These are phyloP conservation scores for Trebouxia sp. DNA, from an alignment of 139 green algal genomes.

Conservation along the genomic window DNA sequence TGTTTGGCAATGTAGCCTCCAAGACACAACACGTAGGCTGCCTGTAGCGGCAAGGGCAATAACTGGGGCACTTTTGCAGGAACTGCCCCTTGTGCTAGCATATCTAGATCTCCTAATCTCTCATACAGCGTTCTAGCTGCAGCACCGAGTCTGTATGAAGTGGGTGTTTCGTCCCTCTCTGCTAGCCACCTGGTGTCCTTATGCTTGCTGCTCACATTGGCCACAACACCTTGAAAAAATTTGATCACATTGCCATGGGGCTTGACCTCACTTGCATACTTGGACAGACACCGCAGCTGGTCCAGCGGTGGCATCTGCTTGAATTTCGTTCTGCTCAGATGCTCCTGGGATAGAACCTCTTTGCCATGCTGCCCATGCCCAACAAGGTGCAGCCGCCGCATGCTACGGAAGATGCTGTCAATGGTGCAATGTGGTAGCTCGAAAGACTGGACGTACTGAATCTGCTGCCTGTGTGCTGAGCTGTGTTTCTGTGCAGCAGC, in stretches of 20 bases:
- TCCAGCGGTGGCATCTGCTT: background rate
- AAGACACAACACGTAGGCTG: background rate
- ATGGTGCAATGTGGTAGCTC: background rate
- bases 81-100: background rate
- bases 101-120: background rate
- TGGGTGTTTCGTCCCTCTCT: background rate
- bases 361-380: background rate
- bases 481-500: background rate
- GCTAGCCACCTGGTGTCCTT: background rate
- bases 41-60: background rate
- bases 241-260: conserved; percentile 4
- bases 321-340: background rate
- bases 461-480: too few species aligned
- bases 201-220: background rate
- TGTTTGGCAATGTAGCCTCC: background rate
- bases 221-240: background rate
- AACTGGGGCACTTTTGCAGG: background rate
- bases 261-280: background rate
- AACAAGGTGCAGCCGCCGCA: background rate
- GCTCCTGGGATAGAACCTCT: background rate
- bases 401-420: conserved; percentile 8
- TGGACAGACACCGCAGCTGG: background rate
- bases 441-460: background rate
- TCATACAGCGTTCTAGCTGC: background rate
- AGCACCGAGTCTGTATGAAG: background rate